These are phyloP conservation scores for Elsinoe australis DNA, from an alignment of 2,329 filamentous ascomycete genomes.

Conservation along the genomic window DNA sequence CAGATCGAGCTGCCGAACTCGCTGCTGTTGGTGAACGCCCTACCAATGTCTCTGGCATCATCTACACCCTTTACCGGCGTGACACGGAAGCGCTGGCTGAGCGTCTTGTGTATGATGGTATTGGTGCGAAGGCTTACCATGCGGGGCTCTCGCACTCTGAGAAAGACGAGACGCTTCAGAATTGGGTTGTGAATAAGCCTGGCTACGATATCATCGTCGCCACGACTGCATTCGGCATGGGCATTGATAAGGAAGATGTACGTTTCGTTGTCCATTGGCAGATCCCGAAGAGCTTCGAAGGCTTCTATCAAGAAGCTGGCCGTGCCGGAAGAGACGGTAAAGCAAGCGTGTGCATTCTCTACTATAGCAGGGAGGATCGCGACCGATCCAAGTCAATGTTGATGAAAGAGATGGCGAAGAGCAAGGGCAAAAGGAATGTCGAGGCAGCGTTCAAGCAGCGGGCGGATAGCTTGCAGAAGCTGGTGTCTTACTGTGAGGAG, in stretches of 20 bases:
- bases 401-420: slow-evolving; percentile 35
- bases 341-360: slow-evolving; percentile 77
- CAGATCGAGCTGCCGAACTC: slow-evolving; percentile 52
- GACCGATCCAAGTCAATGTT: slow-evolving; percentile 59
- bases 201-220: slow-evolving; percentile 90
- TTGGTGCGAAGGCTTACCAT: slow-evolving; percentile 68
- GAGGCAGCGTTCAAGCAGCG: slow-evolving; percentile 34
- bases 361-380: slow-evolving; percentile 81
- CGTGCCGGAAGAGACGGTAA: slow-evolving; percentile 85
- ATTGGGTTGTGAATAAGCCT: slow-evolving; percentile 64
- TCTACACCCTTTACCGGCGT: slow-evolving; percentile 67
- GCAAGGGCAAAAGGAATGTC: slow-evolving; percentile 32
- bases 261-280: slow-evolving; percentile 95
- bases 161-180: slow-evolving; percentile 62
- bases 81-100: slow-evolving; percentile 66
- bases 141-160: slow-evolving; percentile 57
- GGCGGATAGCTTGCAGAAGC: slow-evolving; percentile 42
- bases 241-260: slow-evolving; percentile 91
- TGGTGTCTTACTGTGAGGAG: slow-evolving; percentile 77
- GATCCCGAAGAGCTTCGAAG: slow-evolving; percentile 86
- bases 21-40: slow-evolving; percentile 43
- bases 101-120: slow-evolving; percentile 57
- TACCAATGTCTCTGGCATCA: slow-evolving; percentile 65
- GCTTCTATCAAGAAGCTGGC: slow-evolving; percentile 92
- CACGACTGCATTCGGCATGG: slow-evolving; percentile 95